Evolutionary conservation across 495 filamentous ascomycete species (phyloP).

Genomic region (Penicillium bialowiezense): DNA sequence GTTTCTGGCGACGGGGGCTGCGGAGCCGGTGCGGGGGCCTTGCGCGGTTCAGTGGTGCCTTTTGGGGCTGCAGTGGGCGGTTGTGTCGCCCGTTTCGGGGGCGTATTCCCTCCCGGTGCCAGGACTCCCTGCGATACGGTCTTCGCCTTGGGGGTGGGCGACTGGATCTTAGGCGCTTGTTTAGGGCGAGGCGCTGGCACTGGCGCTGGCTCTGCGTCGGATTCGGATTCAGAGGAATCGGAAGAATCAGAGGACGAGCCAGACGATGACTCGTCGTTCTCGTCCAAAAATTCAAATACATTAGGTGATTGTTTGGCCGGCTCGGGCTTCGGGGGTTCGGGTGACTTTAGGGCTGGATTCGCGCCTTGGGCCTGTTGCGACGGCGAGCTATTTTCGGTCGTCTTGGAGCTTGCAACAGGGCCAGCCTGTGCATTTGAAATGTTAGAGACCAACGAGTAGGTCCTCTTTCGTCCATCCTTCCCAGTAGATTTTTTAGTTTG

Average conservation of each 20-base stretch:
- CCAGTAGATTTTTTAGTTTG: slow-evolving; percentile 27
- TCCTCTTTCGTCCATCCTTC: slow-evolving; percentile 32
- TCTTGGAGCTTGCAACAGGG: slow-evolving; percentile 21
- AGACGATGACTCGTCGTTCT: slow-evolving; percentile 24
- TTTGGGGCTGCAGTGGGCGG: slow-evolving; percentile 1
- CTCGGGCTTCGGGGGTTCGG: slow-evolving; percentile 12
- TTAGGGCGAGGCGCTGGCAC: not conserved
- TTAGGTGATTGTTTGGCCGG: slow-evolving; percentile 28
- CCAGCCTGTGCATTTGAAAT: slow-evolving; percentile 19
- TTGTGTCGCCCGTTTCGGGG: slow-evolving; percentile 7
- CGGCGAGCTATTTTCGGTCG: slow-evolving; percentile 7
- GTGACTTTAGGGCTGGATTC: slow-evolving; percentile 15
- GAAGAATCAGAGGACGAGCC: slow-evolving; percentile 20
- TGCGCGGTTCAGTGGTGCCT: slow-evolving; percentile 17
- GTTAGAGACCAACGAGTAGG: slow-evolving; percentile 29
- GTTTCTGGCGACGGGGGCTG: slow-evolving; percentile 18
- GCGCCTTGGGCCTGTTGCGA: slow-evolving; percentile 15
- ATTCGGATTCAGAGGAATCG: not conserved
- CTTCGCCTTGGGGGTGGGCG: slow-evolving; percentile 18
- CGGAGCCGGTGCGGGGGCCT: slow-evolving; percentile 21
- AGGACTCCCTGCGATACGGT: slow-evolving; percentile 15
- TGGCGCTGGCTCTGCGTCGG: slow-evolving; percentile 15
- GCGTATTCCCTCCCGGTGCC: slow-evolving; percentile 7
- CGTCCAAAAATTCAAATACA: slow-evolving; percentile 45
- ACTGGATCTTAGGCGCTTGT: slow-evolving; percentile 21